phyloP scores from a whole-genome alignment of 2,329 filamentous ascomycete species.

The Atkinsonella texensis region DNA sequence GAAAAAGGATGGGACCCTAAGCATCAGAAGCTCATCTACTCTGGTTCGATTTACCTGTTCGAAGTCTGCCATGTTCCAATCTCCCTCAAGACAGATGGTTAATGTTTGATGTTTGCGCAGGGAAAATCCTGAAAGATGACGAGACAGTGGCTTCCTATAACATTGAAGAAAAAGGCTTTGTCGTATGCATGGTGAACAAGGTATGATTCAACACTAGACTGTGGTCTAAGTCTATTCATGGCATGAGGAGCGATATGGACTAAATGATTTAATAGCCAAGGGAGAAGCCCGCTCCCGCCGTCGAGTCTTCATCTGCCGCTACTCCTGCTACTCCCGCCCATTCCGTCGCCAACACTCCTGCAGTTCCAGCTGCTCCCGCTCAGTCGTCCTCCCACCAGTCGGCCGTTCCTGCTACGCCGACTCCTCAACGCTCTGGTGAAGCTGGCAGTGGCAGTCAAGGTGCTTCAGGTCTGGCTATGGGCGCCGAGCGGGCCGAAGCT shows the following conservation, averaged over 20 bases:
- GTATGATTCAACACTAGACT: constrained; percentile 32
- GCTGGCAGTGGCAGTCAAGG: constrained; percentile 28
- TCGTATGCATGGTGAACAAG: constrained; percentile 98
- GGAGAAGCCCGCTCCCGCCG: constrained; percentile 50
- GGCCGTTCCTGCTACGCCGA: constrained; percentile 39
- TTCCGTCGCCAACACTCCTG: constrained; percentile 48
- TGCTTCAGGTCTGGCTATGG: constrained; percentile 76
- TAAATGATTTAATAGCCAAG: constrained; percentile 24
- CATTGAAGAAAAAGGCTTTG: constrained; percentile 98
- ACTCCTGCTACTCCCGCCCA: constrained; percentile 45
- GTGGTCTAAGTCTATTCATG: not conserved
- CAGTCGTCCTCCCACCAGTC: constrained; percentile 33
- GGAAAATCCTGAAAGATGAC: constrained; percentile 97
- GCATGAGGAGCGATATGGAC: not conserved
- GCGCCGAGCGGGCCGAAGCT: constrained; percentile 67
- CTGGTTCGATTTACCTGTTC: constrained; percentile 46
- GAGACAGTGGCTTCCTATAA: constrained; percentile 95
- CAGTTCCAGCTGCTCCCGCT: constrained; percentile 33
- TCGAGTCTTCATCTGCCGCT: constrained; percentile 48
- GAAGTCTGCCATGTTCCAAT: not conserved
- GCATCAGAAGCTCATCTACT: constrained; percentile 94
- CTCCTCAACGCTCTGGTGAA: constrained; percentile 34
- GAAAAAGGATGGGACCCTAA: constrained; percentile 93
- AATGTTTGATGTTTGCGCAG: constrained; percentile 32
- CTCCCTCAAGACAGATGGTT: constrained; percentile 8